Evolutionary conservation across 75 land plant species (phyloP).

Genomic region (Sequoia sempervirens): DNA sequence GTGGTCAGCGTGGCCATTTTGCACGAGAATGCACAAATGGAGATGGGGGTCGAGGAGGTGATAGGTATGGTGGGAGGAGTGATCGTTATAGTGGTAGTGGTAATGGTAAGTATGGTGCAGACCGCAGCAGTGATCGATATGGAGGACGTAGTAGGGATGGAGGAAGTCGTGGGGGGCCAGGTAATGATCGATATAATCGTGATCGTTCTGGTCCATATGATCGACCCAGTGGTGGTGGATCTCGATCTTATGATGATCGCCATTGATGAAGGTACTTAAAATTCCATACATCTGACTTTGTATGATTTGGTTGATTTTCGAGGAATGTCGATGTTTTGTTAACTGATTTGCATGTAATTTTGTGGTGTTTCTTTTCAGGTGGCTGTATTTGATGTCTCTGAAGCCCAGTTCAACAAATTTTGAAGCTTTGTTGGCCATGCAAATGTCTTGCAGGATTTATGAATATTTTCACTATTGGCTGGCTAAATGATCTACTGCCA

Average conservation of each 20-base stretch:
- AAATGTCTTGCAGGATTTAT: background rate
- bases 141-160: slow-evolving; percentile 50
- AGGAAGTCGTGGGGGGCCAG: slow-evolving; percentile 49
- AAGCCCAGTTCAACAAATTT: background rate
- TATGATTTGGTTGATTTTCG: background rate
- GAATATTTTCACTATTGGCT: slow-evolving; percentile 6
- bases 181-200: slow-evolving; percentile 60
- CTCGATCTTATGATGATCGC: slow-evolving; percentile 20
- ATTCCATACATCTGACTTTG: background rate
- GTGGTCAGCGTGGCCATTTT: slow-evolving; percentile 54
- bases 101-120: slow-evolving; percentile 38
- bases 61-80: slow-evolving; percentile 25
- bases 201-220: slow-evolving; percentile 93
- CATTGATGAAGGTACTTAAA: background rate
- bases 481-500: slow-evolving; percentile 6
- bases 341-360: background rate
- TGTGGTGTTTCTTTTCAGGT: background rate
- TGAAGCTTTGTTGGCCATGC: slow-evolving; percentile 2
- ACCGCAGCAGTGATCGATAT: slow-evolving; percentile 42
- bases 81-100: slow-evolving; percentile 38
- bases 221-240: slow-evolving; percentile 48
- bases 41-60: slow-evolving; percentile 27
- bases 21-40: slow-evolving; percentile 39
- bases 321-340: background rate
- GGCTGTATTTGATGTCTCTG: slow-evolving; percentile 2